Base-by-base conservation (phyloP, 345 rosid species). In the Syzygium aqueum region DNA sequence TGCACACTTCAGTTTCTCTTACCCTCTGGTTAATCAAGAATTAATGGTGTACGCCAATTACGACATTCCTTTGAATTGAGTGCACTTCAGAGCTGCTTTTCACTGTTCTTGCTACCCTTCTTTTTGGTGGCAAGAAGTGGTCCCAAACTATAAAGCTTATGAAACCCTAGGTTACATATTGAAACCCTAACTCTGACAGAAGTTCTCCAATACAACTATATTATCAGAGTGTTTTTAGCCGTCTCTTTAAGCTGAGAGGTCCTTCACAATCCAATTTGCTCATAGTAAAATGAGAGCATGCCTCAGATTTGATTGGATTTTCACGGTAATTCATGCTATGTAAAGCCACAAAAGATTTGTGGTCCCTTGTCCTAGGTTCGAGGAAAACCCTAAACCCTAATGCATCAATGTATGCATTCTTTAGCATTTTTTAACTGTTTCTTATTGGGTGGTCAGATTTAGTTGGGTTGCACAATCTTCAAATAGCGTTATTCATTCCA, bases 301-400 rank as follows among this genome's bases (percentile, higher is more conserved):
- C 94, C 86, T 85, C 87, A 90, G 87, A 92, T 92, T 92, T 92
- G 86, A 89, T 88, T 91, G 93, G 93, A 88, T 87, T 90, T 92
- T 92, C 95, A 90, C 94, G 88, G 50, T 85, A 91, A 90, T 84
- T 91, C 93, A 89, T 92, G 94, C 83, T 89, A 87, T 91, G 93
- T 91, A 90, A 89, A 94, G 92, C 93, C 89, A 88, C 92, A 91
- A 93, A 89, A 67, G 82, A 65, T 25, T 25, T 40, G 94, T 95
- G 98, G 97, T 97, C 97, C 98, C 93, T 12, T 67, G 86, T 77
- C 91, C 92, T 92, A 89, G 91, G 95, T 93, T 92, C 90, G 43
- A 85, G 88, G 90, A 87, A 91, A 93, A 92, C 85, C 90, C 90
- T 91, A 87, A 87, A 85, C 90, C 91, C 91, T 87, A 86, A 87